A percentile compares a stretch with the other conserved stretches of the same genome.
Evolutionary conservation across 2,329 filamentous ascomycete species (phyloP).

Genomic region (Boeremia lycopersici): DNA sequence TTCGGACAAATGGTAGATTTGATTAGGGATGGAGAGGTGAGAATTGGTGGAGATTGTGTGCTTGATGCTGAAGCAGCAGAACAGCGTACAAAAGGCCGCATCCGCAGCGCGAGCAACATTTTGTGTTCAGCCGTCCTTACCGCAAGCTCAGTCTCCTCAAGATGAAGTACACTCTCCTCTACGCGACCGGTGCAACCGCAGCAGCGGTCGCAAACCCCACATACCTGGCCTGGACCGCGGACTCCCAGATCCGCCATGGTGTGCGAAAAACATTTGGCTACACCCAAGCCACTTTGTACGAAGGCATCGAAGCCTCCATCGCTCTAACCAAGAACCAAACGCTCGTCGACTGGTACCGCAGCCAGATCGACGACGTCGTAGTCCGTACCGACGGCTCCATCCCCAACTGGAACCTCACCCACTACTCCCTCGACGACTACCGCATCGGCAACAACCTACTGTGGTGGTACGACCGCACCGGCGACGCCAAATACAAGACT

Average conservation of each 20-base stretch:
- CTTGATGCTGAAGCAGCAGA: neutral
- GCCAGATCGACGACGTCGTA: constrained; percentile 54
- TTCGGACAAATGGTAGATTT: neutral
- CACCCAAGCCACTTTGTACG: constrained; percentile 41
- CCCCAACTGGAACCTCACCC: constrained; percentile 49
- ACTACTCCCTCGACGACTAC: constrained; percentile 55
- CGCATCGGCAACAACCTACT: constrained; percentile 58
- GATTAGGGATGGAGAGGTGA: neutral
- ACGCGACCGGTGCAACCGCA: constrained; percentile 5
- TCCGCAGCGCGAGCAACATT: neutral
- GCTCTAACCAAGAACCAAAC: constrained; percentile 51
- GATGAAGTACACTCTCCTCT: constrained; percentile 5
- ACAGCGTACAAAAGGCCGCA: neutral
- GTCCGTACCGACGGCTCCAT: constrained; percentile 50
- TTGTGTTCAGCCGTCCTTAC: neutral
- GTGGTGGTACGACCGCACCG: constrained; percentile 43
- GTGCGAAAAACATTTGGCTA: constrained; percentile 8
- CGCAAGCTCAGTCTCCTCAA: neutral
- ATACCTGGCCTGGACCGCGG: constrained; percentile 5
- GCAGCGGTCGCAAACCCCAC: constrained; percentile 6
- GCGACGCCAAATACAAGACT: constrained; percentile 52
- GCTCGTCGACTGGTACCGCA: constrained; percentile 51
- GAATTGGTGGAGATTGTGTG: too few relatives aligned
- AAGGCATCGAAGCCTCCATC: constrained; percentile 52
- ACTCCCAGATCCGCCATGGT: constrained; percentile 6